Evolutionary conservation across 208 protist species (phyloP), one percentile per base, ranked within the genome.

Genomic region (Leishmania amazonensis): DNA sequence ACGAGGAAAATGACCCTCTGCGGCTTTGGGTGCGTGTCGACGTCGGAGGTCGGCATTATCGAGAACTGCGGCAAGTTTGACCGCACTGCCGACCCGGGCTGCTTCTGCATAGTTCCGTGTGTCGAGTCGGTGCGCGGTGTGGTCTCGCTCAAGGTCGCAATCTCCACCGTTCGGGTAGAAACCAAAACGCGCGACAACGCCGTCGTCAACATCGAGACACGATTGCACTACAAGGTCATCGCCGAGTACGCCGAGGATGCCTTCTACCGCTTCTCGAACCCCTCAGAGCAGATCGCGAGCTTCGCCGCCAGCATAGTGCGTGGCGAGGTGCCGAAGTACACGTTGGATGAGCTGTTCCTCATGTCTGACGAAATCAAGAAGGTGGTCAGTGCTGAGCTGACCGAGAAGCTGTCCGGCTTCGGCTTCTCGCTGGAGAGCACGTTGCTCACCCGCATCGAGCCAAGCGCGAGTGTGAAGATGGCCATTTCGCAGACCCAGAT

Each of bases 181-280:
- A 94, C 94, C 2, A 97, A 97, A 78, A 95, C 94, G 19, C 88
- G 86, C 72, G 94, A 97, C 80, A 97, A 95, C 84, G 92, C 91
- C 35, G 83, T 95, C 7, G 92, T 96, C 19, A 67, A 70, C 2
- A 83, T 95, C 3, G 82, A 89, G 28, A 85, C 88, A 7, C 83
- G 85, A 42, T 35, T 95, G 35, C 90, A 92, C 67, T 94, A 93
- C 85, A 85, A 91, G 64, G 91, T 95, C 31, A 65, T 93, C 42
- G 73, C 79, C 3, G 89, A 95, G 1, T 47, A 74, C 28, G 83
- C 83, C 54, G 68, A 86, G 53, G 85, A 88, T 8, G 88, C 93
- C 62, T 91, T 95, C 72, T 97, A 97, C 85, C 82, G 85, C 38
- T 88, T 97, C 60, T 82, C 89, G 7, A 93, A 94, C 80, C 89